Evolutionary conservation across 116 monocot genomes (phyloP), one percentile per base, ranked within the genome.

Genomic region (Trichopus zeylanicus): DNA sequence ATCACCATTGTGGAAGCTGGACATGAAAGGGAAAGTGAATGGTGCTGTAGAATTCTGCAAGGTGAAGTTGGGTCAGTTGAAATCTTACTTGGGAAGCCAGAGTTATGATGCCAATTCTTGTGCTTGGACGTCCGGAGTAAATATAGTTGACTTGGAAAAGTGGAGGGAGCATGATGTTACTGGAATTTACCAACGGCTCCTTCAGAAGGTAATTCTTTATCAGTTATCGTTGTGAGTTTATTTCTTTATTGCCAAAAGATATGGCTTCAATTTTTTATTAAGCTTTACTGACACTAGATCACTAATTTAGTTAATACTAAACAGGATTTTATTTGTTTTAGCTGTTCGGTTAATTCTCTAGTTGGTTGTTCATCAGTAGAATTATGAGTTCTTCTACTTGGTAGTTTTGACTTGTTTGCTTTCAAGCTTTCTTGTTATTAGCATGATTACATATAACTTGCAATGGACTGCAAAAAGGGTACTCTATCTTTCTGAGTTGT

Each of bases 101-200:
- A 56, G 31, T 49, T 63, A 78, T 60, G 59, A 81, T 49, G 38
- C 38, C 25, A 70, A 79, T 27, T 69, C 84, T 42, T 91, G 97
- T 72, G 69, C 69, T 8, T 97, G 97, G 97, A 81, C 82, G 75
- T 84, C 91, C 46, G 97, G 97, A 22, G 15, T 97, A 29, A 97
- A 87, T 75, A 66, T 97, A 31, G 54, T 97, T 57, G 79, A 97
- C 72, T 62, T 97, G 55, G 91, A 84, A n/a, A 87, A 71, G 51
- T 97, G 97, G 97, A 78, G 91, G 30, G 75, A 91, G 53, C 73
- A 54, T 57, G 57, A 85, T 53, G 26, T 97, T 32, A 91, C 83
- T 15, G 60, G 64, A 46, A 66, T 37, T 2, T 91, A 87, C 53
- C 33, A 65, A 38, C 47, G 61, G 7, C 56, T 90, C n/a, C 61